Conservation (phyloP, 1,139 yeast species). For the Diutina rugosa region DNA sequence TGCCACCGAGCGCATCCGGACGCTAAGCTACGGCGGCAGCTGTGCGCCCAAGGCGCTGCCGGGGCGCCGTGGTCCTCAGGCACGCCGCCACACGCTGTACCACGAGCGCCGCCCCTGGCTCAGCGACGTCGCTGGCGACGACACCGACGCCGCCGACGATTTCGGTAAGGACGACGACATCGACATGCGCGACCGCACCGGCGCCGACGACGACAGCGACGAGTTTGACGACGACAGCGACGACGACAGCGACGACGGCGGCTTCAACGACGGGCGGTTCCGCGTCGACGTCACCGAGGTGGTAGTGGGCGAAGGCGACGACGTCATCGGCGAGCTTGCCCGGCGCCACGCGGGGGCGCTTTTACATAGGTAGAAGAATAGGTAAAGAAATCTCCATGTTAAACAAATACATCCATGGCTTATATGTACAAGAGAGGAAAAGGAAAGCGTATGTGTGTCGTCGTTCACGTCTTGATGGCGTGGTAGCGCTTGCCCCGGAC, state of each 20-base stretch:
- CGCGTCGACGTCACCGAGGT: conserved; percentile 43
- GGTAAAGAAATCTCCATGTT: background rate
- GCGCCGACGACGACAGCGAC: conserved; percentile 4
- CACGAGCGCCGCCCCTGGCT: background rate
- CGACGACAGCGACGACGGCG: conserved; percentile 10
- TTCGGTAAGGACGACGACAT: background rate
- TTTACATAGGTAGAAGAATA: background rate
- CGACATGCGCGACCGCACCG: background rate
- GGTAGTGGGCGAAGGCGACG: conserved; percentile 24
- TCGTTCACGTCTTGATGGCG: conserved; percentile 35
- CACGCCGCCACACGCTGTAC: conserved; percentile 3
- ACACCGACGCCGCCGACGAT: conserved; percentile 6
- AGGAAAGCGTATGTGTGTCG: too few species aligned
- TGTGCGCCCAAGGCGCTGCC: conserved; percentile 5
- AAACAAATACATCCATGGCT: background rate
- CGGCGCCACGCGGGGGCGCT: background rate
- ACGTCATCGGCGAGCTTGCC: background rate
- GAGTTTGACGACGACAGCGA: background rate
- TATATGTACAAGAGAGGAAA: conserved; percentile 6
- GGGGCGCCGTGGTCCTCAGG: background rate
- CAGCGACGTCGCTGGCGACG: conserved; percentile 3
- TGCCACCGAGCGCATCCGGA: conserved; percentile 23
- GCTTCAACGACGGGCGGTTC: conserved; percentile 16
- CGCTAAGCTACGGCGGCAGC: conserved; percentile 10
- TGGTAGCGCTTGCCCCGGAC: conserved; percentile 95